Percentiles rank a stretch among this genome's conserved stretches.
phyloP scores from a whole-genome alignment of 148 eudicot species.

The Arctostaphylos glauca region DNA sequence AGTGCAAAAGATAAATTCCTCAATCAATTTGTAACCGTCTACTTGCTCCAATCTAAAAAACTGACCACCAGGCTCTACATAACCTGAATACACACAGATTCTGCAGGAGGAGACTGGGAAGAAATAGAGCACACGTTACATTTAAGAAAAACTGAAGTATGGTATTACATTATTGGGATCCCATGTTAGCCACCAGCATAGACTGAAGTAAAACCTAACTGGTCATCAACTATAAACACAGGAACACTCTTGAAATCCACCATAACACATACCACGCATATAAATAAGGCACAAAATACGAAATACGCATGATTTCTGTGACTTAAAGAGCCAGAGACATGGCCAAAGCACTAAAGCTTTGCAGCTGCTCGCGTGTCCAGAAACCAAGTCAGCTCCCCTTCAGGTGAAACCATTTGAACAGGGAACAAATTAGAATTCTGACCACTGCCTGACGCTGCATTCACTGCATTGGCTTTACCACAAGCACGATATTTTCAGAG shows the following conservation, averaged over 20 bases:
- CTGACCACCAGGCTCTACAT: too few relatives aligned
- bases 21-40: too few relatives aligned
- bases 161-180: not conserved
- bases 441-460: constrained; percentile 31
- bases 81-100: too few relatives aligned
- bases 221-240: not conserved
- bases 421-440: constrained; percentile 32
- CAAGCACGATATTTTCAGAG: constrained; percentile 40
- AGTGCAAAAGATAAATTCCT: too few relatives aligned
- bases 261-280: not conserved
- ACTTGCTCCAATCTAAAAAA: too few relatives aligned
- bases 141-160: not conserved
- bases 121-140: not conserved
- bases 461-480: constrained; percentile 41
- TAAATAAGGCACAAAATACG: not conserved
- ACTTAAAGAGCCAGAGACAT: not conserved
- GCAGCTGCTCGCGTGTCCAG: constrained; percentile 53
- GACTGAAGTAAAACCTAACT: not conserved
- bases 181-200: not conserved
- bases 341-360: constrained; percentile 26
- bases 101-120: not conserved
- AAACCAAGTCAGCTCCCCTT: constrained; percentile 48
- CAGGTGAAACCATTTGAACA: constrained; percentile 43
- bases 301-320: too few relatives aligned
- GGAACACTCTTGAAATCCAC: not conserved